Conservation (phyloP, 2,329 filamentous ascomycete species). For the Neopestalotiopsis sp. region DNA sequence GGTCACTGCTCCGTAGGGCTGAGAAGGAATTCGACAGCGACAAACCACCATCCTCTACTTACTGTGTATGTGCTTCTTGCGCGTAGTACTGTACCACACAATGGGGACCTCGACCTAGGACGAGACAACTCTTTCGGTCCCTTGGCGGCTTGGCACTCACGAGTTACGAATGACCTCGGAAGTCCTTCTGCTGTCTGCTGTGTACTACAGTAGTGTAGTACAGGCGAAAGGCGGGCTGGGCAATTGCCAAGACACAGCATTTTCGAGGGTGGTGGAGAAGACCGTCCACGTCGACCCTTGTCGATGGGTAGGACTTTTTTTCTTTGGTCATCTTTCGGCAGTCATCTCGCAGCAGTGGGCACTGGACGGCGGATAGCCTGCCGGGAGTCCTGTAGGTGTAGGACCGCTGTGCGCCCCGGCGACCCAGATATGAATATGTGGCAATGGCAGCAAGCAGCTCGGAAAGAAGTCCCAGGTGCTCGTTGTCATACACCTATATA, state of each 20-base stretch:
- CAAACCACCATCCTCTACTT: too few species aligned
- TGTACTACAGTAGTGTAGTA: not conserved
- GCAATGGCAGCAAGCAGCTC: not conserved
- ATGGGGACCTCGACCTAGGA: not conserved
- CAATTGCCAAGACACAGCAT: not conserved
- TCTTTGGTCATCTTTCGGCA: conserved; percentile 3
- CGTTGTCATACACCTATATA: not conserved
- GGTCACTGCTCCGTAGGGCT: not conserved
- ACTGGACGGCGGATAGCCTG: not conserved
- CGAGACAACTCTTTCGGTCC: not conserved
- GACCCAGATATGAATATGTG: not conserved
- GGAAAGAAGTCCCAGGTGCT: not conserved
- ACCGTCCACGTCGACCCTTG: conserved; percentile 1
- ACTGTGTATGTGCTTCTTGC: too few species aligned
- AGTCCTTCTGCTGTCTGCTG: not conserved
- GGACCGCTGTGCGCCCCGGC: not conserved
- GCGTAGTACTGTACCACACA: too few species aligned
- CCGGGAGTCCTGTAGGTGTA: not conserved
- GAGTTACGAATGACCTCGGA: not conserved
- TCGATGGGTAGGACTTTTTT: not conserved
- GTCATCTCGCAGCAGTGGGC: not conserved
- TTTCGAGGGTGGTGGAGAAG: not conserved
- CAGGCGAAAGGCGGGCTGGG: not conserved
- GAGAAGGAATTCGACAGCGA: not conserved
- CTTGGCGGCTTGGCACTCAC: not conserved